phyloP scores from a whole-genome alignment of 305 asterid genomes.

The Fraxinus dipetala region DNA sequence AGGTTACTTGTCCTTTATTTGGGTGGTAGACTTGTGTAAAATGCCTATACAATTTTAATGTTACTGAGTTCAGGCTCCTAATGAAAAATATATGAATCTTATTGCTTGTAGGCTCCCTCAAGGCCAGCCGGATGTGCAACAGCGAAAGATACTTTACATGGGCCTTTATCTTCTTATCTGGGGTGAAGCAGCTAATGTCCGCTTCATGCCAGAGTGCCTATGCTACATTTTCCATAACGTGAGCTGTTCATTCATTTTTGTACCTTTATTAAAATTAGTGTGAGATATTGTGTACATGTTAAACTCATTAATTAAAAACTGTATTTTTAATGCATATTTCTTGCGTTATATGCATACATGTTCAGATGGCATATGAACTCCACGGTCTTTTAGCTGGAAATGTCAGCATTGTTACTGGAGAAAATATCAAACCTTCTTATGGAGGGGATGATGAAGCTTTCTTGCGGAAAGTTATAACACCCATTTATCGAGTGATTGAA shows the following conservation, averaged over 20 bases:
- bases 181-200: slow-evolving; percentile 98
- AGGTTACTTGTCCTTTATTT: background rate
- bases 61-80: slow-evolving; percentile 18
- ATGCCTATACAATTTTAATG: background rate
- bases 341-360: slow-evolving; percentile 15
- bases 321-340: background rate
- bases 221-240: slow-evolving; percentile 99
- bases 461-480: slow-evolving; percentile 81
- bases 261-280: slow-evolving; percentile 9
- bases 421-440: slow-evolving; percentile 96
- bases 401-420: slow-evolving; percentile 98
- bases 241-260: slow-evolving; percentile 39
- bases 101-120: slow-evolving; percentile 76
- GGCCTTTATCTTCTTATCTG: slow-evolving; percentile 98
- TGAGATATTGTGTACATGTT: slow-evolving; percentile 8
- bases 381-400: slow-evolving; percentile 99
- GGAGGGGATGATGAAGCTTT: slow-evolving; percentile 96
- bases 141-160: slow-evolving; percentile 91
- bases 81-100: slow-evolving; percentile 17
- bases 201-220: slow-evolving; percentile 98
- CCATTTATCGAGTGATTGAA: slow-evolving; percentile 86
- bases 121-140: slow-evolving; percentile 81
- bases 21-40: slow-evolving; percentile 7
- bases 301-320: slow-evolving; percentile 11
- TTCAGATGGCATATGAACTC: slow-evolving; percentile 98